Conservation (phyloP, 2,329 filamentous ascomycete genomes). For the Domatiomyces catenatus region DNA sequence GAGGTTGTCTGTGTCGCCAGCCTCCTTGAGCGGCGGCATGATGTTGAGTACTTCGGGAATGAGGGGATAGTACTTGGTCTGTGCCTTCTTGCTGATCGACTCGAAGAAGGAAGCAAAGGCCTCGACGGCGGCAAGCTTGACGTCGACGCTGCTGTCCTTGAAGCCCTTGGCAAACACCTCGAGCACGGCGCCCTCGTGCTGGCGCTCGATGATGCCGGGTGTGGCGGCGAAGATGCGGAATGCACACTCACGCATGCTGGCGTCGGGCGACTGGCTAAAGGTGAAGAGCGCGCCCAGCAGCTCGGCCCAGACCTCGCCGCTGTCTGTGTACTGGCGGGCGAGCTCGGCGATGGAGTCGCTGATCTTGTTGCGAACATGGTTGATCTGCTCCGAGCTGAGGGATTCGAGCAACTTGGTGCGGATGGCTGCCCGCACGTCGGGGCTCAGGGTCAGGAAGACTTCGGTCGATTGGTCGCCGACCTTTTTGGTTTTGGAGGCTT, state of each 20-base stretch:
- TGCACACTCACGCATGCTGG: slow-evolving; percentile 75
- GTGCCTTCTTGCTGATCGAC: slow-evolving; percentile 72
- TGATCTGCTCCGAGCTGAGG: slow-evolving; percentile 56
- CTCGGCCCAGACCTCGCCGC: slow-evolving; percentile 75
- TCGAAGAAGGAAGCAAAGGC: slow-evolving; percentile 94
- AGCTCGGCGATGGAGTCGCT: slow-evolving; percentile 95
- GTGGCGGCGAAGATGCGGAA: slow-evolving; percentile 94
- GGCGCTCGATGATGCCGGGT: slow-evolving; percentile 86
- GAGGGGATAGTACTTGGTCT: slow-evolving; percentile 72
- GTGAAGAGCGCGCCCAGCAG: slow-evolving; percentile 74
- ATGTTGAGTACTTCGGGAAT: slow-evolving; percentile 89
- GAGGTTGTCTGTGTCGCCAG: slow-evolving; percentile 76
- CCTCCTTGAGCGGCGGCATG: slow-evolving; percentile 82
- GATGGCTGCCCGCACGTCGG: slow-evolving; percentile 61
- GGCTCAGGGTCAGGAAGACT: slow-evolving; percentile 65
- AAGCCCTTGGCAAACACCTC: slow-evolving; percentile 83
- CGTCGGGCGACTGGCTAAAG: slow-evolving; percentile 70
- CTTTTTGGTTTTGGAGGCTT: slow-evolving; percentile 79
- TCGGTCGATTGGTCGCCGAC: slow-evolving; percentile 57
- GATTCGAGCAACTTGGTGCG: slow-evolving; percentile 69
- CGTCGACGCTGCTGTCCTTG: slow-evolving; percentile 68
- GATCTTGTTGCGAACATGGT: slow-evolving; percentile 78
- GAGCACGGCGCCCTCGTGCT: slow-evolving; percentile 82
- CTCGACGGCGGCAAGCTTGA: slow-evolving; percentile 86
- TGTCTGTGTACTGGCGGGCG: slow-evolving; percentile 85